phyloP scores from a whole-genome alignment of 345 rosid genomes.

The Streptanthus diversifolius region DNA sequence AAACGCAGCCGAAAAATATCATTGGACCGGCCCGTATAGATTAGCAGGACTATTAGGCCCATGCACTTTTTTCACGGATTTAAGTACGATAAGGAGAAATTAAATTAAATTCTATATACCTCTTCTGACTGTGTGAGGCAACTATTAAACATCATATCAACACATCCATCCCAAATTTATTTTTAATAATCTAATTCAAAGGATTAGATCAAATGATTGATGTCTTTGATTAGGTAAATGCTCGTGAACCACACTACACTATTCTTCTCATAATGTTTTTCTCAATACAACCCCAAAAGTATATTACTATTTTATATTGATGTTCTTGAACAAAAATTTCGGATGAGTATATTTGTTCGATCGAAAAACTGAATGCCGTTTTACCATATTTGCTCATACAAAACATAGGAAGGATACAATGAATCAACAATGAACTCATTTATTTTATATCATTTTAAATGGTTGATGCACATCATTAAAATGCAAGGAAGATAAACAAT shows the following conservation, averaged over 20 bases:
- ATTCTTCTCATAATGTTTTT: background rate
- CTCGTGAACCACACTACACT: conserved; percentile 23
- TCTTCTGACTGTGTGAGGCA: background rate
- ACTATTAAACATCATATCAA: conserved; percentile 26
- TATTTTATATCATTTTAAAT: background rate
- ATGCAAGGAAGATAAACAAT: background rate
- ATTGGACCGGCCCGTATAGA: background rate
- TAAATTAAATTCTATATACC: too few relatives aligned
- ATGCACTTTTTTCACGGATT: background rate
- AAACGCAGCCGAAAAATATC: background rate
- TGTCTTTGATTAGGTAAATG: conserved; percentile 12
- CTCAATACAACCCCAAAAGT: background rate
- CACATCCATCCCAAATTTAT: conserved; percentile 6
- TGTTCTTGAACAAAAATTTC: background rate
- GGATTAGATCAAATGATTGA: conserved; percentile 27
- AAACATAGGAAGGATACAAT: background rate
- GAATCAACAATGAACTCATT: background rate
- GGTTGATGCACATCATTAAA: background rate
- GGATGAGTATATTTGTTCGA: background rate
- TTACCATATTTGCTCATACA: conserved; percentile 1
- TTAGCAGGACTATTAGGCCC: background rate
- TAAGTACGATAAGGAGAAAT: background rate
- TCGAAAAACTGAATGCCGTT: background rate
- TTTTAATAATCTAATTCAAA: background rate
- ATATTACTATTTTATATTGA: background rate